Evolutionary conservation across 352 stramenopile species (phyloP), one percentile per base, ranked within the genome.

Genomic region (Blastocystis hominis): DNA sequence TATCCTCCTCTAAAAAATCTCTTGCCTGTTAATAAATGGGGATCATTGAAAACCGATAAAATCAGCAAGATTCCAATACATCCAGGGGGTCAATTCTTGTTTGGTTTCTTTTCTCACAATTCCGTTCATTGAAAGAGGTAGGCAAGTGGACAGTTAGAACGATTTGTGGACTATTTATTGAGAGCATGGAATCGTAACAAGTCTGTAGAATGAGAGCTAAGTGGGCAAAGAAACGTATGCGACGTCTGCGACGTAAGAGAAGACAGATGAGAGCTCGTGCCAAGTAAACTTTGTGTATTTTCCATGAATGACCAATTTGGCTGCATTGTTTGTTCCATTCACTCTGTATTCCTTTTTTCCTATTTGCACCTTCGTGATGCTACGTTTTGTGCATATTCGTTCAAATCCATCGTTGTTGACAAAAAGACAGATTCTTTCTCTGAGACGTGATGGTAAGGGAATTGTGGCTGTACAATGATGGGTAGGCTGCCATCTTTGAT

Each of bases 161-260:
- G 20, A 15, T 13, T 13, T 66, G 56, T 2, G 15, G 56, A 66
- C 20, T 13, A 34, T 7, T 0, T 38, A 38, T 38, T 3, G 0
- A 15, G 46, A 80, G 7, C 44, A 42, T 64, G 13, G 38, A 69
- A 46, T 66, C 2, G 10, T 84, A 66, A 84, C 72, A 17, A 55
- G 6, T 50, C 50, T 54, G 72, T 84, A 84, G 72, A 84, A 84
- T 84, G 72, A 84, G 72, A 84, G 72, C 72, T 84, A 84, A 84
- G 72, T 84, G 72, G 72, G 72, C 72, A 36, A 84, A 84, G 55
- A 84, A 84, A 53, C 72, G 72, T 68, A 84, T 84, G 72, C 72
- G 72, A 84, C 72, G 72, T 84, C 72, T 84, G 72, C 30, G 72
- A 66, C 72, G 72, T 50, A 84, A 84, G 72, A 84, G 72, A 84